Evolutionary conservation across 2,329 filamentous ascomycete species (phyloP).

Genomic region (Triangularia setosa): DNA sequence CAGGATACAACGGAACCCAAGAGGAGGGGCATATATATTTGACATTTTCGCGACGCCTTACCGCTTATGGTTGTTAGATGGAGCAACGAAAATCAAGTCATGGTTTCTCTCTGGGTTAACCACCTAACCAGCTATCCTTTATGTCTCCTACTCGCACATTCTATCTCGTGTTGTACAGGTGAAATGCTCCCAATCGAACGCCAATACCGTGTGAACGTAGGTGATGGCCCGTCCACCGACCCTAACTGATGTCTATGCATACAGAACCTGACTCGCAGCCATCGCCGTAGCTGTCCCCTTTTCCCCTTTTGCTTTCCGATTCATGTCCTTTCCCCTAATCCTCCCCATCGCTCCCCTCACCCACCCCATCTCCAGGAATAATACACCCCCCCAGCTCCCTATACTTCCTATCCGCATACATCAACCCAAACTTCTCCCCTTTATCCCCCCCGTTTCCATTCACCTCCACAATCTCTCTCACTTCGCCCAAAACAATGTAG

Average conservation of each 20-base stretch:
- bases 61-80: neutral
- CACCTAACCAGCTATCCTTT: neutral
- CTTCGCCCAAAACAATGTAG: constrained; percentile 50
- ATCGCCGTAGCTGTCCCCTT: neutral
- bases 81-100: neutral
- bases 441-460: constrained; percentile 21
- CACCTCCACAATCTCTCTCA: constrained; percentile 41
- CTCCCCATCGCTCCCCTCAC: neutral
- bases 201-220: neutral
- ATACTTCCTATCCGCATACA: constrained; percentile 49
- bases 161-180: neutral
- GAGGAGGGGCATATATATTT: neutral
- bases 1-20: neutral
- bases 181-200: neutral
- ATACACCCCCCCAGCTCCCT: constrained; percentile 47
- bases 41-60: neutral
- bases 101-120: neutral
- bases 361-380: constrained; percentile 37
- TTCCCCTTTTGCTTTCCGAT: neutral
- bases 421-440: constrained; percentile 39
- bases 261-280: neutral
- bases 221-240: neutral
- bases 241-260: neutral
- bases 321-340: neutral
- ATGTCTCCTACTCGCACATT: constrained; percentile 5